phyloP scores from a whole-genome alignment of 352 stramenopile species.

The Pythium aristosporum region DNA sequence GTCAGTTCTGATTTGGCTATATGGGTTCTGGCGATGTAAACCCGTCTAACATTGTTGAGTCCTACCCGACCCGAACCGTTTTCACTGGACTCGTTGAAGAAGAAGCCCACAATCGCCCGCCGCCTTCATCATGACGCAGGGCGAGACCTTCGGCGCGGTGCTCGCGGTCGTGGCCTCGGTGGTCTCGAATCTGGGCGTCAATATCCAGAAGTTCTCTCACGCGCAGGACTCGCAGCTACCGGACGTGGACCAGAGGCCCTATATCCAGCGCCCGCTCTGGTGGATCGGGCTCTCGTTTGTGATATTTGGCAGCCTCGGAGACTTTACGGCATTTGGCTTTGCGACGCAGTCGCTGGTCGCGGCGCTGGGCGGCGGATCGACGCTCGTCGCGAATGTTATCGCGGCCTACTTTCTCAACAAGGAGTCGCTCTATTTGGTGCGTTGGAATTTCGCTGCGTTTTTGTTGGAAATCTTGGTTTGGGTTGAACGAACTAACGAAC shows the following conservation, averaged over 20 bases:
- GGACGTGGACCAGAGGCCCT: conserved; percentile 54
- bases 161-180: conserved; percentile 80
- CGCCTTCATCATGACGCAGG: conserved; percentile 44
- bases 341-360: conserved; percentile 89
- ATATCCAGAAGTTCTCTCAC: conserved; percentile 13
- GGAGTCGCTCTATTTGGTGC: conserved; percentile 67
- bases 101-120: not conserved
- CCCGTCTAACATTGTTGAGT: not conserved
- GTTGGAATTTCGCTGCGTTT: not conserved
- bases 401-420: conserved; percentile 85
- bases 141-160: conserved; percentile 78
- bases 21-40: not conserved
- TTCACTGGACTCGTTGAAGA: conserved; percentile 4
- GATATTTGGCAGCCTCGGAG: conserved; percentile 76
- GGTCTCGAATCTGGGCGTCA: conserved; percentile 81
- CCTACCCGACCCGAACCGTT: not conserved
- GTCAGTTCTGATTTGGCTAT: not conserved
- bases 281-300: conserved; percentile 82
- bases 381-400: conserved; percentile 87
- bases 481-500: not conserved
- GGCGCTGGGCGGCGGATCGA: conserved; percentile 80
- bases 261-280: conserved; percentile 87
- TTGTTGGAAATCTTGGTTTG: not conserved
- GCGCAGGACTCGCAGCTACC: conserved; percentile 28
- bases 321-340: conserved; percentile 90